Evolutionary conservation across 495 filamentous ascomycete species (phyloP).

Genomic region (Hypoxylon fragiforme): DNA sequence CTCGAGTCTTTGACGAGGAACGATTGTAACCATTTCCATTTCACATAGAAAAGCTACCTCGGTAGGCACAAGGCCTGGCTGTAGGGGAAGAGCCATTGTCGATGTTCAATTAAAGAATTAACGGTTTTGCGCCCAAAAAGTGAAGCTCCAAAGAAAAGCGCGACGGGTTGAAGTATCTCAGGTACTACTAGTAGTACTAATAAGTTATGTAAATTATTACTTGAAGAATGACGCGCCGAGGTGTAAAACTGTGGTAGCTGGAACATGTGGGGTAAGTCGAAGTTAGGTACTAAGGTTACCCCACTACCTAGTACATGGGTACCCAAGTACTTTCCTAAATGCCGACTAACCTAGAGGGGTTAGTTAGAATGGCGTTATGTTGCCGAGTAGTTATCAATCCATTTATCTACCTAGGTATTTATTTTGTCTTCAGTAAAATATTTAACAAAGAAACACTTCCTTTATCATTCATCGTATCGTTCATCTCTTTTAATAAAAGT

Average conservation of each 20-base stretch:
- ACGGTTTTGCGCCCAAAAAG: not conserved
- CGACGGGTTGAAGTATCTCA: conserved; percentile 2
- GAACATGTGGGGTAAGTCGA: no score
- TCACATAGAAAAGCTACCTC: conserved; percentile 96
- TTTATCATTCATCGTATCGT: no score
- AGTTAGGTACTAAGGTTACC: not conserved
- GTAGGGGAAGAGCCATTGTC: conserved; percentile 80
- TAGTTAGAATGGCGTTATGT: no score
- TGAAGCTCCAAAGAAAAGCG: conserved; percentile 7
- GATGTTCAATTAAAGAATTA: conserved; percentile 10
- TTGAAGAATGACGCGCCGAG: not conserved
- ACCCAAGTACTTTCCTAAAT: not conserved
- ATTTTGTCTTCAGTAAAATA: no score
- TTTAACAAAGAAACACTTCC: no score
- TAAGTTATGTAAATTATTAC: no score
- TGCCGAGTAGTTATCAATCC: no score
- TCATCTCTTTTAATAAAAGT: no score
- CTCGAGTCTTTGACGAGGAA: conserved; percentile 89
- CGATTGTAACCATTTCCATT: conserved; percentile 91
- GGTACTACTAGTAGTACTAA: no score
- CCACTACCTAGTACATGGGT: not conserved
- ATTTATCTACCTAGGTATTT: no score
- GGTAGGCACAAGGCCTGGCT: conserved; percentile 78
- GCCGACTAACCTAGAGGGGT: no score
- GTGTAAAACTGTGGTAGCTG: not conserved